Evolutionary conservation across 23 red algal genomes (phyloP), one percentile per base, ranked within the genome.

Genomic region (Chondrus crispus): DNA sequence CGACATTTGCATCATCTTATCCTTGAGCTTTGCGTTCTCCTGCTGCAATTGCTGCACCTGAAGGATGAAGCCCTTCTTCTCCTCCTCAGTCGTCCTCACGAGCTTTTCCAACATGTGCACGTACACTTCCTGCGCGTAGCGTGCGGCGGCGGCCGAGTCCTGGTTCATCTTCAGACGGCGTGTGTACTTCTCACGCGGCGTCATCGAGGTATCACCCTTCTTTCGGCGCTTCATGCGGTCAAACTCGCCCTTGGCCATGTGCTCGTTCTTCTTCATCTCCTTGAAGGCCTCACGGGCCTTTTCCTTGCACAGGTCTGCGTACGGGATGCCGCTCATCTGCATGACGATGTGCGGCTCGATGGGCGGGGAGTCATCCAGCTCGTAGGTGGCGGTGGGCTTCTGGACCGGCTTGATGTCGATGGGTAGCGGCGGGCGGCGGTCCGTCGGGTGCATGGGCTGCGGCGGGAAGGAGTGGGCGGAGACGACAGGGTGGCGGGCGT

Each of bases 111-210:
- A 47, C 38, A 86, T 73, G 38, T 93, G 80, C 81, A 93, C 90
- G 43, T 93, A 93, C 0, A 93, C 90, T 57, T 93, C 90, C 66
- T 93, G 90, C 32, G 90, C 90, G 53, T 93, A 81, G 19, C 90
- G 62, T 19, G 90, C 90, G 46, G 90, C 90, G 37, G 90, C 90
- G 46, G 90, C 90, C 66, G 81, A 86, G 41, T 93, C 90, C 68
- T 93, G 90, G 81, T 93, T 93, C 90, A 93, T 93, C 28, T 66
- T 63, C 42, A 93, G 48, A 30, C 90, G 90, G 7, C 90, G 62
- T 33, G 85, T 47, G 22, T 93, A 93, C 90, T 93, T 93, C 77
- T 93, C 71, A 22, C 82, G 80, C 5, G 80, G 81, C 14, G 90
- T 93, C 68, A 93, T 85, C 3, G 81, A 86, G 16, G 80, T 86